Base-by-base conservation (phyloP, 257 asterid species). In the Solanum appendiculatum region DNA sequence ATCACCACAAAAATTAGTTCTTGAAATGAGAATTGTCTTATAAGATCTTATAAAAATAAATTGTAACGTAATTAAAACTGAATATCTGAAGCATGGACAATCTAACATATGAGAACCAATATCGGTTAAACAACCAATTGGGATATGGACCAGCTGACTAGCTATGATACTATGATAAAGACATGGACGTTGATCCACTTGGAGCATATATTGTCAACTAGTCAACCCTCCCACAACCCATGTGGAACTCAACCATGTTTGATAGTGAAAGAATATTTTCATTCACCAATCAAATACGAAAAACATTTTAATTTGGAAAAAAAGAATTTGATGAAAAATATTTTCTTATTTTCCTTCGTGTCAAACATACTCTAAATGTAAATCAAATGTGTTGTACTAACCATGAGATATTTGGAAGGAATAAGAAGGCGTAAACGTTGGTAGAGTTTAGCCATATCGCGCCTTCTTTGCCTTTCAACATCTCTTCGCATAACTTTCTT, bases 391-490 rank as follows among this genome's bases (percentile, higher is more conserved):
- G 27, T 21, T 77, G 33, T 60, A 70, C 87, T 20, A 5, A 86
- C 87, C 83, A 69, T 9, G 83, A 86, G 80, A 70, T 86, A 86
- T 13, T 86, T 39, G 6, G 42, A 70, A 48, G 87, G 87, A 42
- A 86, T 86, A 21, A 86, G 82, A 25, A 56, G 48, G 34, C 80
- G 70, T 10, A 86, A 68, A 46, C 29, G 64, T 14, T 72, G 80
- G 27, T 86, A 86, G 72, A 86, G 87, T 5, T 42, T 18, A 46
- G 83, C 84, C 87, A 86, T 86, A 74, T 86, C 87, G 2, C 82
- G 44, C 25, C 87, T 70, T 58, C 87, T 37, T 33, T 86, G 87
- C 56, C 87, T 40, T 48, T 86, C 87, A 70, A 86, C 84, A 11
- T 86, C 84, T 77, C 84, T 51, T 20, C 87, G 14, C 34, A 34